A percentile compares a stretch with the other conserved stretches of the same genome.
Conservation (phyloP, 2,329 filamentous ascomycete genomes). For the Zymoseptoria passerinii region DNA sequence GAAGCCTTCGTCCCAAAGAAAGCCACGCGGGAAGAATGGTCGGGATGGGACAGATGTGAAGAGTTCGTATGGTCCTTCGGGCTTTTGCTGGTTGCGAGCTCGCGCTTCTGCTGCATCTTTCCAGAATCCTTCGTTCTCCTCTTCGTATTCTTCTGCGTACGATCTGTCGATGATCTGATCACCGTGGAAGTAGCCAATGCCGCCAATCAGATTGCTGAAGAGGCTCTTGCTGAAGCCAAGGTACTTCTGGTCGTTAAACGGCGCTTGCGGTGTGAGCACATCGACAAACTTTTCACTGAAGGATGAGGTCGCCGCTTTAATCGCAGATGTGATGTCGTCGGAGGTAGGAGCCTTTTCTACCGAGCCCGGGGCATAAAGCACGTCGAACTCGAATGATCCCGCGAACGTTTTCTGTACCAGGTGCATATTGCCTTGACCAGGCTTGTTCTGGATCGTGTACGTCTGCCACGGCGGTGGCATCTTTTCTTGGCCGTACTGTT, state of each 20-base stretch:
- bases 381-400: conserved; percentile 83
- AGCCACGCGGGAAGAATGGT: conserved; percentile 92
- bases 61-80: conserved; percentile 77
- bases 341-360: conserved; percentile 23
- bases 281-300: conserved; percentile 70
- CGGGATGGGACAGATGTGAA: conserved; percentile 88
- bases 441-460: conserved; percentile 66
- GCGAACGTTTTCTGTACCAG: conserved; percentile 86
- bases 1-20: conserved; percentile 97
- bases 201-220: conserved; percentile 88
- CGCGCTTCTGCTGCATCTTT: conserved; percentile 78
- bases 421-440: conserved; percentile 70
- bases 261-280: conserved; percentile 63
- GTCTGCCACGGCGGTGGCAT: conserved; percentile 76
- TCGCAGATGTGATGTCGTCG: conserved; percentile 60
- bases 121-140: conserved; percentile 94
- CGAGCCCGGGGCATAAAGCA: conserved; percentile 81
- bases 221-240: conserved; percentile 75
- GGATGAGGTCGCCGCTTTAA: conserved; percentile 55
- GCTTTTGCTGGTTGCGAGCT: conserved; percentile 55
- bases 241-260: conserved; percentile 67
- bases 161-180: conserved; percentile 83
- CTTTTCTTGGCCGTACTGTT: conserved; percentile 54
- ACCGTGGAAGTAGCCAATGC: conserved; percentile 92
- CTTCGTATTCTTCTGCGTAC: conserved; percentile 85